These are phyloP conservation scores for Vachellia pachyceras DNA, from an alignment of 306 rosid genomes.

Conservation along the genomic window DNA sequence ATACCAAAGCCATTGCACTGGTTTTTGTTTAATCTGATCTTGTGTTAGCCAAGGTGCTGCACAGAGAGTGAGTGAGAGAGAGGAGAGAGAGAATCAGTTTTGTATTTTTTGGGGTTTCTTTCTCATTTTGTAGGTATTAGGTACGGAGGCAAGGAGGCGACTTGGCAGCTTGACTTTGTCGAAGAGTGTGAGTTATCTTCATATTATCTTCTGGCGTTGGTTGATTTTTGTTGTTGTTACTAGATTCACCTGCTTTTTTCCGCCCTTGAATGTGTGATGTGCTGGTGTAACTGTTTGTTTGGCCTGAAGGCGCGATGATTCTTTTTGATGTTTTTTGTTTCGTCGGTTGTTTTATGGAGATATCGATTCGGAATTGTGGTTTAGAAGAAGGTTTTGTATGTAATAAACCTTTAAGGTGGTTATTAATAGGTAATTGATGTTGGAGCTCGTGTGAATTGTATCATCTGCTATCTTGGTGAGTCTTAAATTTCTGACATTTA, in stretches of 20 bases:
- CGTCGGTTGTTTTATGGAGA: background rate
- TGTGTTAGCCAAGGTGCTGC: constrained; percentile 34
- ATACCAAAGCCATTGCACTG: constrained; percentile 26
- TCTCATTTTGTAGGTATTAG: constrained; percentile 13
- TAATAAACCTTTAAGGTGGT: background rate
- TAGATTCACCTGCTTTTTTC: background rate
- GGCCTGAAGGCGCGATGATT: background rate
- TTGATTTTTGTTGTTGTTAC: background rate
- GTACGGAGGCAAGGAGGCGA: background rate
- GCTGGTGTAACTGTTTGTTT: background rate
- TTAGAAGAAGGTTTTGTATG: background rate
- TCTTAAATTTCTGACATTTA: background rate
- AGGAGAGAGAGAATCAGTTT: constrained; percentile 32
- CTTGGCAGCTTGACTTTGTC: constrained; percentile 12
- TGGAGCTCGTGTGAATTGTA: background rate
- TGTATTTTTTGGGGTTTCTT: background rate
- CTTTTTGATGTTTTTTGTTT: background rate
- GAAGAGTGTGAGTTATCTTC: constrained; percentile 36
- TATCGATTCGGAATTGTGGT: background rate
- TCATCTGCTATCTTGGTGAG: background rate
- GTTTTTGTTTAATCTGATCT: background rate
- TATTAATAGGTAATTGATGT: background rate
- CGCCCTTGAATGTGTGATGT: background rate
- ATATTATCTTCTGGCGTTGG: constrained; percentile 7
- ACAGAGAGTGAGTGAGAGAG: background rate